Evolutionary conservation across 345 rosid species (phyloP).

Genomic region (Luvunga scandens): DNA sequence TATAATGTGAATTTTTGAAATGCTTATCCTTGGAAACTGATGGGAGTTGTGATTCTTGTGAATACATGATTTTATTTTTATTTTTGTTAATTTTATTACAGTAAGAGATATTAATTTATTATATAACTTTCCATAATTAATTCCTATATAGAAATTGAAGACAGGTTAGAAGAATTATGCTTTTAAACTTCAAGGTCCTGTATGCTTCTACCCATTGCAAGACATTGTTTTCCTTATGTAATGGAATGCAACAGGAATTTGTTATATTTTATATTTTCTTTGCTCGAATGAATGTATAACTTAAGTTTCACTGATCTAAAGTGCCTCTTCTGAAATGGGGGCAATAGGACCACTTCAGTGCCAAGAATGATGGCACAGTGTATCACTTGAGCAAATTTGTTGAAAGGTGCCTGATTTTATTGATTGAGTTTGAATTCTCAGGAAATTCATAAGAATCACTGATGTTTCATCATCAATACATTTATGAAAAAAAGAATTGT

Average conservation of each 20-base stretch:
- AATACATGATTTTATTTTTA: neutral
- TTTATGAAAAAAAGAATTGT: neutral
- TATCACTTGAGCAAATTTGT: neutral
- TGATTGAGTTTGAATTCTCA: slow-evolving; percentile 1
- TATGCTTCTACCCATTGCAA: neutral
- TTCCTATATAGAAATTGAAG: neutral
- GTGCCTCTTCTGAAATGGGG: too few relatives aligned
- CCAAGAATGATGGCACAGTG: too few relatives aligned
- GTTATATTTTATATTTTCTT: too few relatives aligned
- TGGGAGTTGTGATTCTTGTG: neutral
- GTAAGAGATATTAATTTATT: neutral
- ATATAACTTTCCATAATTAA: neutral
- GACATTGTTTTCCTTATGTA: neutral
- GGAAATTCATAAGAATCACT: neutral
- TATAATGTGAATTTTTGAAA: neutral
- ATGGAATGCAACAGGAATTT: neutral
- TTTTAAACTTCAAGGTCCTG: neutral
- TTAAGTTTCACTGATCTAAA: too few relatives aligned
- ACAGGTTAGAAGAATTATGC: neutral
- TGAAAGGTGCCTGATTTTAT: neutral
- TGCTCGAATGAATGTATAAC: too few relatives aligned
- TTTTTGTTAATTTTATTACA: neutral
- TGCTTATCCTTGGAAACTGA: neutral
- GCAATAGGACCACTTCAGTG: too few relatives aligned
- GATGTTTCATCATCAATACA: neutral